Base-by-base conservation (phyloP, 148 eudicot species). In the Talinum fruticosum region DNA sequence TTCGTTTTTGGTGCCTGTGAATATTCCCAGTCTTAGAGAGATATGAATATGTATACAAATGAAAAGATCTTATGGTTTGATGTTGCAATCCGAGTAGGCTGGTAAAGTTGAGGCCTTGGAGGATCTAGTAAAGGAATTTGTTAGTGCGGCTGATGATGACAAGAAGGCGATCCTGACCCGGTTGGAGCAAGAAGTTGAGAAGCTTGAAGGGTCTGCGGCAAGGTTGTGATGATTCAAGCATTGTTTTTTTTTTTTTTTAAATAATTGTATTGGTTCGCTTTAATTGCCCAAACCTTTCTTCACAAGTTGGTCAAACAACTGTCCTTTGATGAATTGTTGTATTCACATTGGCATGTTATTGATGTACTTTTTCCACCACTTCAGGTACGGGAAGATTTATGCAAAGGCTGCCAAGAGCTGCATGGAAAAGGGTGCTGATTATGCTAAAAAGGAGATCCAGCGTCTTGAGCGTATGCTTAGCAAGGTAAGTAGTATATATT, bases 311-410 rank as follows among this genome's bases (percentile, higher is more conserved):
- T 18, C 47, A 41, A 41, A 23, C 28, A 28, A 47, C 44, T 15
- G 13, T 14, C 45, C n/a, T 26, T 69, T 37, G 24, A 69, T 69
- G 32, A 35, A 51, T 23, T 8, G 36, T 21, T 26, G 23, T 59
- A n/a, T 71, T 34, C 15, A 30, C 3, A 35, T 72, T 16, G 24
- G 14, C 75, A 10, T 37, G 36, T 51, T 54, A 14, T 16, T 73
- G 10, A 66, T 38, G 68, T 28, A 64, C n/a, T 61, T 77, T 15
- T 5, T 38, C 15, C 34, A 28, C 30, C 54, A 78, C 69, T 69
- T 28, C 29, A 96, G 99, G 81, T 90, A 93, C 75, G 99, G 97
- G 33, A 93, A 96, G 87, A 87, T 96, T 83, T 96, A 96, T 79
- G 66, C 85, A 51, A 93, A 96, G 82, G 87, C 82, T 85, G 99